Evolutionary conservation across 2,329 filamentous ascomycete species (phyloP), one percentile per base, ranked within the genome.

Genomic region (Ophiostoma sp.): DNA sequence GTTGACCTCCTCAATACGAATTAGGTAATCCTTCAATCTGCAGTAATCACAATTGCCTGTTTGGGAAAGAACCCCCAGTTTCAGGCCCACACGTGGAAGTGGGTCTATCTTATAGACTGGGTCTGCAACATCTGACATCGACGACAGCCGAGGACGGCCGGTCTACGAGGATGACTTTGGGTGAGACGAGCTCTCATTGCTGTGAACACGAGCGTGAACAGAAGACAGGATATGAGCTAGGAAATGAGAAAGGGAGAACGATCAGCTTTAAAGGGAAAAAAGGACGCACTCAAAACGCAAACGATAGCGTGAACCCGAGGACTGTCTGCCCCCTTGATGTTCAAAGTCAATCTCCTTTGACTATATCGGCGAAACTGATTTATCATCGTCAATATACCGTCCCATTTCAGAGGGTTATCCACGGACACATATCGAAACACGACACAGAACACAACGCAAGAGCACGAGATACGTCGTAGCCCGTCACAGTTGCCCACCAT

Each of bases 41-140:
- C 36, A 58, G 67, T 69, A 69, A 69, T 69, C 68, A 67, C n/a
- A 69, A 69, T 65, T 69, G 12, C 68, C 68, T 52, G 7, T 67
- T 67, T 45, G 16, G 16, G 38, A 6, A 65, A 4, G 5, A 9
- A 14, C 11, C 4, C 45, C 7, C 45, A n/a, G 38, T 41, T 5
- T 38, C 3, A 11, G 36, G 14, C 60, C 38, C 40, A 36, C 42
- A 65, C 63, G 16, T 8, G 41, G 64, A 47, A 38, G 64, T 38
- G 42, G 27, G 2, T 16, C 64, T 11, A 40, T 38, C 45, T 65
- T 49, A 44, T 47, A 16, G 1, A 36, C 14, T 47, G 27, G 64
- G 38, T 9, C 36, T 12, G 12, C 4, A 62, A 40, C 58, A 16
- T 62, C 36, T 62, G 58, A 62, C 36, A n/a, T 41, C 5, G 36